Conservation (phyloP, 441 rosid genomes). For the Croton laevigatus region DNA sequence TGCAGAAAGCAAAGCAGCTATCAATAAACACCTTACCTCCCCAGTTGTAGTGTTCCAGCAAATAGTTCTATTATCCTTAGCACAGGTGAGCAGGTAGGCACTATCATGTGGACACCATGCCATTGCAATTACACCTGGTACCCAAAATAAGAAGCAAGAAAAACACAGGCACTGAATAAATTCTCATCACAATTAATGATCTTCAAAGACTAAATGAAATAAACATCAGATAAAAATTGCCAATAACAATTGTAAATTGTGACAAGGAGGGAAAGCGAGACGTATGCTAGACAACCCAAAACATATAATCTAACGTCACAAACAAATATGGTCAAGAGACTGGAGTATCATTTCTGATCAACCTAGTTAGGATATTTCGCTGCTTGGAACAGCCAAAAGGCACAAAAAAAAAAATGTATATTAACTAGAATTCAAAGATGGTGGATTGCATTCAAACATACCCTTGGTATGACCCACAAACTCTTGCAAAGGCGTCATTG, state of each 20-base stretch:
- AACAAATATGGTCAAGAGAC: neutral
- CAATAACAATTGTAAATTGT: neutral
- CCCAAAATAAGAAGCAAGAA: constrained; percentile 19
- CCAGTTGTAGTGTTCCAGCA: constrained; percentile 95
- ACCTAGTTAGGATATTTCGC: neutral
- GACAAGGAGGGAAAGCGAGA: neutral
- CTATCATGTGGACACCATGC: constrained; percentile 96
- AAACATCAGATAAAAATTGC: neutral
- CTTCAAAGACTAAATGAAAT: neutral
- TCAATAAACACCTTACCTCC: constrained; percentile 51
- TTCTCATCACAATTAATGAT: neutral
- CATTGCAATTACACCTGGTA: constrained; percentile 97
- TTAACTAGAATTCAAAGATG: constrained; percentile 5
- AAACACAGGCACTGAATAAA: constrained; percentile 18
- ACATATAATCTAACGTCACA: neutral
- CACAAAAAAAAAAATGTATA: neutral
- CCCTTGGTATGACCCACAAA: constrained; percentile 92
- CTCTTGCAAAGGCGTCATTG: constrained; percentile 81
- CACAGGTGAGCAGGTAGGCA: constrained; percentile 94
- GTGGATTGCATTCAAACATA: constrained; percentile 27
- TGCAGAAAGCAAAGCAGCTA: constrained; percentile 1
- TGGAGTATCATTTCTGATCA: neutral
- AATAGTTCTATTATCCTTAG: constrained; percentile 96
- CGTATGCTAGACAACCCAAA: neutral
- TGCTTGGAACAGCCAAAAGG: neutral